A percentile compares a stretch with the other conserved stretches of the same genome.
phyloP scores from a whole-genome alignment of 345 rosid species.

The Viola odorata region DNA sequence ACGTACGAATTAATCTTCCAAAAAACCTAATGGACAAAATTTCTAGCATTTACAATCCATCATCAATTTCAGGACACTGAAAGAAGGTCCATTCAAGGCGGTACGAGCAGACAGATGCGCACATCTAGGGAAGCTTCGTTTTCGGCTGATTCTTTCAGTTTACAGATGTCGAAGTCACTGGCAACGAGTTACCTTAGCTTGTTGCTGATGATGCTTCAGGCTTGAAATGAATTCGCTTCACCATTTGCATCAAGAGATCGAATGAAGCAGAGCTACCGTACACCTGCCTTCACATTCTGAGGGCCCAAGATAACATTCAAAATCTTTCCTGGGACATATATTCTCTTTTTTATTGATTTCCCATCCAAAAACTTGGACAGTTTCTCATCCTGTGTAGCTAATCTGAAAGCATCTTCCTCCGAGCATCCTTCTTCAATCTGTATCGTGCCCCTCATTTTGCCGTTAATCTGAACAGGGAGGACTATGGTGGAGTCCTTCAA shows the following conservation, averaged over 20 bases:
- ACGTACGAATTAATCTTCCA: too few relatives aligned
- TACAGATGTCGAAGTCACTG: background rate
- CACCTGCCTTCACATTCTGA: constrained; percentile 48
- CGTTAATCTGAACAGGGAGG: constrained; percentile 94
- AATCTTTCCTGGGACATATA: constrained; percentile 85
- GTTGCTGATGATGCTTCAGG: background rate
- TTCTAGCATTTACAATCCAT: too few relatives aligned
- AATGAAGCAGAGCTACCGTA: constrained; percentile 5
- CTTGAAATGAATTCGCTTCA: background rate
- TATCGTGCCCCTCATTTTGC: constrained; percentile 89
- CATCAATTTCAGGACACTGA: too few relatives aligned
- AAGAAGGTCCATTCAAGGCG: too few relatives aligned
- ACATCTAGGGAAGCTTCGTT: too few relatives aligned
- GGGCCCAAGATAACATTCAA: constrained; percentile 69
- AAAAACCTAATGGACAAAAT: too few relatives aligned
- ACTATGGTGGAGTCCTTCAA: constrained; percentile 57
- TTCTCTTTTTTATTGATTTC: constrained; percentile 57
- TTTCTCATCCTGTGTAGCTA: constrained; percentile 61
- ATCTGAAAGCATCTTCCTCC: constrained; percentile 70
- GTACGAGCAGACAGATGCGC: too few relatives aligned
- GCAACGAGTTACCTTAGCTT: background rate
- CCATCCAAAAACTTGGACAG: constrained; percentile 58
- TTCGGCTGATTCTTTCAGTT: background rate
- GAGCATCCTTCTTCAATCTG: constrained; percentile 78
- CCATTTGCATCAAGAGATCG: background rate